These are phyloP conservation scores for Acanthamoeba castellanii DNA, from an alignment of 208 protist species.

Conservation along the genomic window DNA sequence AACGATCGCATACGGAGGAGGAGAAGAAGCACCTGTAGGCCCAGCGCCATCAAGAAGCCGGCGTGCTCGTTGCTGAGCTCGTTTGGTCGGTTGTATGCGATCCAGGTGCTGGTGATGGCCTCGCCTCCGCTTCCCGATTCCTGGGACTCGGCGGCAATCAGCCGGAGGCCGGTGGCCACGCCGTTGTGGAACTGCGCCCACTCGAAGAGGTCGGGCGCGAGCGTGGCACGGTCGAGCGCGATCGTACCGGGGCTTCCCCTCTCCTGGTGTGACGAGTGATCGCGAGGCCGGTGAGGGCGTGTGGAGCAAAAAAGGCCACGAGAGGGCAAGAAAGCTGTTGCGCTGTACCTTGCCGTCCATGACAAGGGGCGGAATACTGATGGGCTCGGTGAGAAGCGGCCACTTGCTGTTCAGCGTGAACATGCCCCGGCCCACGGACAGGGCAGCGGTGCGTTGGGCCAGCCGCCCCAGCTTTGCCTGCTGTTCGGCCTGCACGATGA, in stretches of 20 bases:
- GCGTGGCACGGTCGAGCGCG: constrained; percentile 27
- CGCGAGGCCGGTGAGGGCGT: constrained; percentile 47
- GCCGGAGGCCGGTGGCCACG: constrained; percentile 86
- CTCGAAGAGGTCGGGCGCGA: constrained; percentile 1
- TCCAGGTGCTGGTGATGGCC: constrained; percentile 88
- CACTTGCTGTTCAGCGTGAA: constrained; percentile 85
- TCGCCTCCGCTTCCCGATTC: constrained; percentile 16
- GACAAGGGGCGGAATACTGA: constrained; percentile 86
- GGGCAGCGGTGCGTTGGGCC: constrained; percentile 84
- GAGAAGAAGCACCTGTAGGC: constrained; percentile 80
- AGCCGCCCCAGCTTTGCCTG: constrained; percentile 82
- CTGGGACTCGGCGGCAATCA: constrained; percentile 32
- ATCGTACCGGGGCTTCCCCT: constrained; percentile 48
- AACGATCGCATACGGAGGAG: not conserved
- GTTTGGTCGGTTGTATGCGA: constrained; percentile 88
- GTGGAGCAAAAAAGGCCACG: not conserved
- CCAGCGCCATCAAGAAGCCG: constrained; percentile 90
- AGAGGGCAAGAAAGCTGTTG: constrained; percentile 35
- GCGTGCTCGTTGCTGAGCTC: constrained; percentile 81
- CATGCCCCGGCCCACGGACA: constrained; percentile 90
- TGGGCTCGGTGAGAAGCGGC: constrained; percentile 84
- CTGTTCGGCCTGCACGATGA: constrained; percentile 47
- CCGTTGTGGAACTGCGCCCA: constrained; percentile 94
- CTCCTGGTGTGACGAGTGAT: constrained; percentile 48
- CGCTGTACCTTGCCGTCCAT: constrained; percentile 81